A percentile compares a stretch with the other conserved stretches of the same genome.
phyloP scores from a whole-genome alignment of 108 stramenopile genomes.

The Discostella stelligeroides region DNA sequence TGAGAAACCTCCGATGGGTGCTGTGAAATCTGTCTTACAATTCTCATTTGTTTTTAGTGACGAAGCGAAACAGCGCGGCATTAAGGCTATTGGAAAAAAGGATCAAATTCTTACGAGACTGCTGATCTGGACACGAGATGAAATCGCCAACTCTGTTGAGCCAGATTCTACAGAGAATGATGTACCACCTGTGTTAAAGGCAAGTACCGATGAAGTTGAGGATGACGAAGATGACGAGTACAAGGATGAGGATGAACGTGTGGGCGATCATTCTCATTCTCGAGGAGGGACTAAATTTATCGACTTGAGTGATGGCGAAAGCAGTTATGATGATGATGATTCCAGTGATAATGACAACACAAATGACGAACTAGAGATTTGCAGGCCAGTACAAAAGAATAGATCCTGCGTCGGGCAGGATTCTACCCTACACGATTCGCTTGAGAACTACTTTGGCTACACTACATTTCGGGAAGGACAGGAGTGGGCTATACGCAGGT shows the following conservation, averaged over 20 bases:
- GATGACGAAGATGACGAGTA: conserved; percentile 15
- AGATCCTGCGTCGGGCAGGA: conserved; percentile 11
- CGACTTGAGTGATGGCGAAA: conserved; percentile 50
- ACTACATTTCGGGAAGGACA: conserved; percentile 82
- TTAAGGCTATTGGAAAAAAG: conserved; percentile 74
- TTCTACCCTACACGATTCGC: conserved; percentile 38
- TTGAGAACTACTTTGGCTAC: conserved; percentile 73
- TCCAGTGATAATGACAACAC: conserved; percentile 44
- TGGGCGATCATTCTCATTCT: no score
- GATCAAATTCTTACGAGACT: conserved; percentile 72
- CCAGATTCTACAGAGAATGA: conserved; percentile 8
- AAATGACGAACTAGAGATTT: conserved; percentile 57
- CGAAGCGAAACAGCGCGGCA: conserved; percentile 61
- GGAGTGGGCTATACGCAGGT: conserved; percentile 90
- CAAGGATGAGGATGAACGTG: conserved; percentile 17
- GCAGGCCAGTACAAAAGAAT: conserved; percentile 1
- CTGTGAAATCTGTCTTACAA: neutral
- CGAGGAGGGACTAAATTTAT: conserved; percentile 30
- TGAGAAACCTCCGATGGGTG: neutral
- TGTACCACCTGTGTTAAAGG: conserved; percentile 18
- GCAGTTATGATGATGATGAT: conserved; percentile 29
- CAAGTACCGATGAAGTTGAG: conserved; percentile 12
- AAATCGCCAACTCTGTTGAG: conserved; percentile 60
- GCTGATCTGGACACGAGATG: conserved; percentile 80
- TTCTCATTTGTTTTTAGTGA: conserved; percentile 1